Base-by-base conservation (phyloP, 768 basidiomycete species). In the Royoungia palumana region DNA sequence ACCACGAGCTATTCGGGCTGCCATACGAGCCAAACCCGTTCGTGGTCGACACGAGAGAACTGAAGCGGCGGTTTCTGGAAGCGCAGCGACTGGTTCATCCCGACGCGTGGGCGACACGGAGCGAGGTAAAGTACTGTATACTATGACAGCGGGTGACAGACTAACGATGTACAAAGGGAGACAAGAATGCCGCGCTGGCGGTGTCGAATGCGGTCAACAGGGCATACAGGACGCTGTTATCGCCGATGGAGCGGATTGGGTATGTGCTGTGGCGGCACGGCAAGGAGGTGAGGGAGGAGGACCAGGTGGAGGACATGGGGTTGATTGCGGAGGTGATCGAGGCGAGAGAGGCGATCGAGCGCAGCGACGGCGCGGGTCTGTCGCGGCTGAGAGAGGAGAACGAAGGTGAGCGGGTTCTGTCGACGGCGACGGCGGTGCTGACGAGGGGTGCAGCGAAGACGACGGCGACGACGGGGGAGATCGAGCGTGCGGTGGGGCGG, bases 81-180 rank as follows among this genome's bases (percentile, higher is more conserved):
- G 80, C 87, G 4, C 94, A 95, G 62, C 75, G 81, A 19, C 70
- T 80, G 19, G 83, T 89, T 44, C 94, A 97, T 71, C 94, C 94
- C 0, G 94, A 97, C 64, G 75, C 82, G 12, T 95, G 89, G 86
- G 77, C 82, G 28, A 77, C 81, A 25, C 76, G 79, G 60, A 81
- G 82, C 47, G 67, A 77, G 51, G 88, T 87, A 54, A 45, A 68
- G 50, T 39, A 51, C n/a, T 28, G 27, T 51, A 45, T 38, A 17
- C 41, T 47, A 38, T n/a, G n/a, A n/a, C n/a, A n/a, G n/a, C n/a
- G 14, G 7, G 24, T n/a, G 19, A 54, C 49, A n/a, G 19, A 5
- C 42, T 57, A 57, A 50, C 54, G 7, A 22, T n/a, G 40, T 38
- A 50, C 49, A 14, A 47, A 67, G 66, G 37, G n/a, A 5, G 59